Evolutionary conservation across 176 grass and related monocot species (phyloP), one percentile per base, ranked within the genome.

Genomic region (Canna indica): DNA sequence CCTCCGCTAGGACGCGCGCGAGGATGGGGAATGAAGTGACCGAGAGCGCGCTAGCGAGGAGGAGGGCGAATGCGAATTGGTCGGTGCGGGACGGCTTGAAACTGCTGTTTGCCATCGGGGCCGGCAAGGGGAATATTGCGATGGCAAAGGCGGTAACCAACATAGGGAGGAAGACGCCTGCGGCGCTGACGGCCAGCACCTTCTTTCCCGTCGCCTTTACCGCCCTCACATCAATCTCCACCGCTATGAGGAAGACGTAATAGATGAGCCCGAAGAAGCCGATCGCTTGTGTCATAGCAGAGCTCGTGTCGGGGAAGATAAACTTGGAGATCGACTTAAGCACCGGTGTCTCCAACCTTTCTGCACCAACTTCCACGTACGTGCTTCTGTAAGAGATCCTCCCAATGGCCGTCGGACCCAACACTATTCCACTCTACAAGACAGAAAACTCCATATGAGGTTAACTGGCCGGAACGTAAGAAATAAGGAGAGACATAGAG

Each of bases 11-110:
- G 46, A 75, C 36, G 18, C 57, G 72, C 7, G 70, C 38, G 3
- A 84, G 39, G 72, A 76, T 41, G 13, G 82, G 82, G 35, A 76
- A 84, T 11, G 77, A 68, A 15, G 82, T 79, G 54, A 76, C 29
- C 0, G 77, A 80, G 58, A 84, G 44, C 6, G 71, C 33, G 32
- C 76, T 20, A 25, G 71, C 53, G 25, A 84, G 36, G 77, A 84
- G 70, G 20, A 80, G 8, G 45, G 67, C 36, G 41, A 84, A 84
- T 27, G 66, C 44, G 12, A 32, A 0, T 12, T 31, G 69, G 7
- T 16, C 70, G 33, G 16, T 2, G 22, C 36, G 33, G n/a, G 36
- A 75, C 24, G 26, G 26, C 11, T 1, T 4, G 4, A 1, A 39
- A 18, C 48, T 42, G 25, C 1, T 33, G 34, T 59, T 22, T 1